Base-by-base conservation (phyloP, 208 protist genomes). In the Leishmania aethiopica region DNA sequence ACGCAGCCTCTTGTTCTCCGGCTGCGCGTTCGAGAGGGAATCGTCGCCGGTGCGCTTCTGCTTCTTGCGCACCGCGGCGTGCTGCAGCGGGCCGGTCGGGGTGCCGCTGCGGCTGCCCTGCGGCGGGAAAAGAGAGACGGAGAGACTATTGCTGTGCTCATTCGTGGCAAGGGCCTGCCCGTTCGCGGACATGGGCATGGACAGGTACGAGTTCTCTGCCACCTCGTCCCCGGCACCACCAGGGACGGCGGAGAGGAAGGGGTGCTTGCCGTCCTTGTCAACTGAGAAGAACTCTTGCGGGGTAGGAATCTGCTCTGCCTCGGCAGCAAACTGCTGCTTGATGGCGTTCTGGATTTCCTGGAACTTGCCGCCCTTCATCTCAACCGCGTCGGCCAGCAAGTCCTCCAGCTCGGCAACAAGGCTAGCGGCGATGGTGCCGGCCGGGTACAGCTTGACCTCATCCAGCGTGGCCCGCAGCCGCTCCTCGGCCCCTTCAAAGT, bases 401-500 rank as follows among this genome's bases (percentile, higher is more conserved):
- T 96, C 92, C 37, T 89, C 77, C 53, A 97, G 84, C 84, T 97
- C 92, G 10, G 74, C 67, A n/a, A 93, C 73, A 42, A 97, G 87
- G 64, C 85, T 89, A 19, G 22, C 37, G 35, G 79, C 84, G 72
- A 97, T 90, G 37, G 84, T 88, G 32, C 86, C 88, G 19, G 67
- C 78, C 3, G 93, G 92, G 78, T 93, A 92, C 62, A 88, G 86
- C 47, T 76, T 76, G 42, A 94, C 84, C 74, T 96, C 93, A 2
- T 86, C 81, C n/a, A 96, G 81, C 55, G 90, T 91, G 22, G 82
- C 84, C 57, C 80, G 80, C 76, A 95, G 89, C 15, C 92, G 93
- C 78, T 89, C 86, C 88, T 94, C 95, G 7, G 93, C 93, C 17
- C 88, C 93, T n/a, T 92, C 92, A 80, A 95, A 96, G 86, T 96